These are phyloP conservation scores for Trichoderma lentiforme DNA, from an alignment of 2,329 filamentous ascomycete genomes.

Conservation along the genomic window DNA sequence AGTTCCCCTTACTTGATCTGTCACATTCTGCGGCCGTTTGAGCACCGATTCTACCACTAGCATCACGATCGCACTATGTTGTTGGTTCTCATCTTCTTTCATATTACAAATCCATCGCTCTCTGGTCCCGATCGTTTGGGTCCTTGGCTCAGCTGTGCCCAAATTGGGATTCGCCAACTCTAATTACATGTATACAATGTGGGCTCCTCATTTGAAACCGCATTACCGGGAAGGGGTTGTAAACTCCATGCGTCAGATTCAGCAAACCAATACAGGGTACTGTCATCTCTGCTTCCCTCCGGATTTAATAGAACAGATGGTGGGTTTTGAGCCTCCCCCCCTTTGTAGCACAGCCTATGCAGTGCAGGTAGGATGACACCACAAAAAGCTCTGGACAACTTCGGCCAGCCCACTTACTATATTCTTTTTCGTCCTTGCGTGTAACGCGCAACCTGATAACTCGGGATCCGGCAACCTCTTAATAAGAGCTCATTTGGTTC, in stretches of 20 bases:
- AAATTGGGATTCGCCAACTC: background rate
- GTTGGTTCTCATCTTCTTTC: background rate
- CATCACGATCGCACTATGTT: background rate
- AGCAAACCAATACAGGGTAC: background rate
- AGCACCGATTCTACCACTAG: background rate
- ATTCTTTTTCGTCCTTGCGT: background rate
- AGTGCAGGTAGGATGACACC: background rate
- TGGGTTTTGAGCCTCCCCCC: background rate
- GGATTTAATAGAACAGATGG: background rate
- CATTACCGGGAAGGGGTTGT: background rate
- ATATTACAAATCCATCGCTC: background rate
- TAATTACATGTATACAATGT: background rate
- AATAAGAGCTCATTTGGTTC: background rate
- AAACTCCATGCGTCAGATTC: background rate
- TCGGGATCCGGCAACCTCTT: background rate
- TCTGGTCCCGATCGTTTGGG: slow-evolving; percentile 1
- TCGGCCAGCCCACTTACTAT: background rate
- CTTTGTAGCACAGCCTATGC: background rate
- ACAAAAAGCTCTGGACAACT: background rate
- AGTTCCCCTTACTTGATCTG: background rate
- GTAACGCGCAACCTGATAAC: background rate
- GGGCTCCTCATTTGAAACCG: background rate
- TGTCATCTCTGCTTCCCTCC: background rate
- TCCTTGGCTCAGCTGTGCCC: background rate
- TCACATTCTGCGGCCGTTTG: background rate